These are phyloP conservation scores for Nasturtium officinale DNA, from an alignment of 345 rosid genomes.

Conservation along the genomic window DNA sequence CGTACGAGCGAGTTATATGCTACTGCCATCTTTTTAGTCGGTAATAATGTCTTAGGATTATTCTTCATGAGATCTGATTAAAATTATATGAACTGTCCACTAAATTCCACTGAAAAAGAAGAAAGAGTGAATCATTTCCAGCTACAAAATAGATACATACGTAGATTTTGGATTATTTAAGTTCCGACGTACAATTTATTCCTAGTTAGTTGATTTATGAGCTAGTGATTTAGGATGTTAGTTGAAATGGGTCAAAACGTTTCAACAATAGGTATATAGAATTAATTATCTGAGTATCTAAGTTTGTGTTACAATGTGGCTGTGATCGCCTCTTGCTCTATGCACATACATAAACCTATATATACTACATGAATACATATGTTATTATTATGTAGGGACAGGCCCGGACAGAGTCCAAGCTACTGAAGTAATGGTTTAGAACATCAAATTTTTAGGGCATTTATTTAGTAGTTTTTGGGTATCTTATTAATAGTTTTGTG, in stretches of 20 bases:
- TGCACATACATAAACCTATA: neutral
- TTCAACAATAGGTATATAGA: neutral
- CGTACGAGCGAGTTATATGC: slow-evolving; percentile 11
- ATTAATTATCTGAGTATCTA: neutral
- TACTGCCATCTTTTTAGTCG: neutral
- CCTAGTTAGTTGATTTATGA: neutral
- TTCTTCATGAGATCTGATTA: slow-evolving; percentile 1
- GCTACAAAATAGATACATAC: neutral
- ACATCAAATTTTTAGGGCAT: no score
- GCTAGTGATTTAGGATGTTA: neutral
- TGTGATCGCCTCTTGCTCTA: neutral
- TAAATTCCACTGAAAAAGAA: neutral
- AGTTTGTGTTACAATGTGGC: neutral
- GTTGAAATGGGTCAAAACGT: neutral
- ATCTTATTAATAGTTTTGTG: no score
- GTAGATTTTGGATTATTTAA: neutral
- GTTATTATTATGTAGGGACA: neutral
- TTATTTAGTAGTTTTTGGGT: no score
- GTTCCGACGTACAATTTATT: neutral
- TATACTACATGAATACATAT: neutral
- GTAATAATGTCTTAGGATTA: slow-evolving; percentile 9
- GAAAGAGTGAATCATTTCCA: neutral
- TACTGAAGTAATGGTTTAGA: no score
- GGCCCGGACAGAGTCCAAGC: no score
- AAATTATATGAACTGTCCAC: neutral